phyloP scores from a whole-genome alignment of 495 filamentous ascomycete genomes.

The Penicillium antarcticum region DNA sequence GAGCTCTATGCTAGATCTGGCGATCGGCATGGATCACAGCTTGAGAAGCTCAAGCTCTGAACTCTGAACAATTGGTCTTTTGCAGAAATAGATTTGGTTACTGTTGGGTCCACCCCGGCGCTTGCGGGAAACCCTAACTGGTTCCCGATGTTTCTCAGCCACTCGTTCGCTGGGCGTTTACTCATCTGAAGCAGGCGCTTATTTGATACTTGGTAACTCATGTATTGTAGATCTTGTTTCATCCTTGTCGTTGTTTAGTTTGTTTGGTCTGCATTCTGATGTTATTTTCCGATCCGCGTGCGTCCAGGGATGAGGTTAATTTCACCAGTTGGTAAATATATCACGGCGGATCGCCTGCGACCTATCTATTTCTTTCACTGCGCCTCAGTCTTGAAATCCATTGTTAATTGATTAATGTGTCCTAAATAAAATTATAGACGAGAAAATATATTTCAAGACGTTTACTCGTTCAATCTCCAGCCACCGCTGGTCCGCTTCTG shows the following conservation, averaged over 20 bases:
- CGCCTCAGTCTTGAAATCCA: not conserved
- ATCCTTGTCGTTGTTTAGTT: not conserved
- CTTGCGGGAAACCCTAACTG: constrained; percentile 20
- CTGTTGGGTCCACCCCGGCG: constrained; percentile 26
- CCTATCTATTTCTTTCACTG: not conserved
- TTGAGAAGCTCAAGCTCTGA: constrained; percentile 1
- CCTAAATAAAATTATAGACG: constrained; percentile 1
- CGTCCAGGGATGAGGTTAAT: not conserved
- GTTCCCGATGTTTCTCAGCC: constrained; percentile 25
- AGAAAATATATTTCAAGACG: not conserved
- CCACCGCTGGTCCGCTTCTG: constrained; percentile 55
- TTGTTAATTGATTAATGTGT: not conserved
- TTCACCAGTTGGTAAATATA: not conserved
- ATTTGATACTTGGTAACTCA: not conserved
- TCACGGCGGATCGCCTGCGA: not conserved
- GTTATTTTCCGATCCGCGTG: not conserved
- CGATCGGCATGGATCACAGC: constrained; percentile 6
- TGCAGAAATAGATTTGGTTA: not conserved
- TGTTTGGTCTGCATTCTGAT: not conserved
- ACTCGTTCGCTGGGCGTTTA: constrained; percentile 19
- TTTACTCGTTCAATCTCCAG: constrained; percentile 30
- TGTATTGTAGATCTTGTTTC: constrained; percentile 23
- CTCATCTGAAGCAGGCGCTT: constrained; percentile 28
- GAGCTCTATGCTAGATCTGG: not conserved
- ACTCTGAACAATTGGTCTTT: not conserved